Percentiles rank a stretch among this genome's conserved stretches.
phyloP scores from a whole-genome alignment of 208 protist species.

The Acanthamoeba triangularis region DNA sequence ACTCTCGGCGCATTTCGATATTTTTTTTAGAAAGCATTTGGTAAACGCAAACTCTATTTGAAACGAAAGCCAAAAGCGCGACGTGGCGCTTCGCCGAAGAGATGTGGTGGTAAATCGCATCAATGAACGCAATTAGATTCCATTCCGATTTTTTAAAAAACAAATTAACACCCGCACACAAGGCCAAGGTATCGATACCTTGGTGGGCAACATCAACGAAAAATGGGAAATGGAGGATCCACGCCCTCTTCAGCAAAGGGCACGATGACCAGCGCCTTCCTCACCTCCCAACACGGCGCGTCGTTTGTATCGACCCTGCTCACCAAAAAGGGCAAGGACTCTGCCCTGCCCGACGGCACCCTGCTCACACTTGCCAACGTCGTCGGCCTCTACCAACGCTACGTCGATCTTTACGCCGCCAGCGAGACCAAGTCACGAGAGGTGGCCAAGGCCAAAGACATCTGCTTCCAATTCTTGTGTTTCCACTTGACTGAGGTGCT shows the following conservation, averaged over 20 bases:
- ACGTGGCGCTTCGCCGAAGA: too few species aligned
- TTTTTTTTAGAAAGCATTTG: too few species aligned
- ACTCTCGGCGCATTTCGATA: too few species aligned
- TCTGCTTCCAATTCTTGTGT: neutral
- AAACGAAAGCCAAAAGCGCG: too few species aligned
- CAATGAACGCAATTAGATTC: too few species aligned
- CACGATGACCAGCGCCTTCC: constrained; percentile 52
- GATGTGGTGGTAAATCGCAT: too few species aligned
- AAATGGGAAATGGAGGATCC: constrained; percentile 15
- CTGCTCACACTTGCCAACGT: neutral
- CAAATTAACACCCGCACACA: too few species aligned
- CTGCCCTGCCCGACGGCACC: neutral
- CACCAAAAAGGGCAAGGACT: too few species aligned
- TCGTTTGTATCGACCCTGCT: neutral
- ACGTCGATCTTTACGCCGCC: neutral
- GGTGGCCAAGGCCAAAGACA: neutral
- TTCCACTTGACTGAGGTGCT: neutral
- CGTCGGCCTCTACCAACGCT: neutral
- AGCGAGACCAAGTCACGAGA: neutral
- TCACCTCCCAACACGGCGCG: constrained; percentile 5
- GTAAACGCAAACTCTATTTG: too few species aligned
- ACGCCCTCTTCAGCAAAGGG: neutral
- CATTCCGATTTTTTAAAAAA: too few species aligned
- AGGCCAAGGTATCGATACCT: too few species aligned
- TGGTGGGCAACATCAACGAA: neutral